Evolutionary conservation across 495 filamentous ascomycete species (phyloP).

Genomic region (Penicillium verhagenii): DNA sequence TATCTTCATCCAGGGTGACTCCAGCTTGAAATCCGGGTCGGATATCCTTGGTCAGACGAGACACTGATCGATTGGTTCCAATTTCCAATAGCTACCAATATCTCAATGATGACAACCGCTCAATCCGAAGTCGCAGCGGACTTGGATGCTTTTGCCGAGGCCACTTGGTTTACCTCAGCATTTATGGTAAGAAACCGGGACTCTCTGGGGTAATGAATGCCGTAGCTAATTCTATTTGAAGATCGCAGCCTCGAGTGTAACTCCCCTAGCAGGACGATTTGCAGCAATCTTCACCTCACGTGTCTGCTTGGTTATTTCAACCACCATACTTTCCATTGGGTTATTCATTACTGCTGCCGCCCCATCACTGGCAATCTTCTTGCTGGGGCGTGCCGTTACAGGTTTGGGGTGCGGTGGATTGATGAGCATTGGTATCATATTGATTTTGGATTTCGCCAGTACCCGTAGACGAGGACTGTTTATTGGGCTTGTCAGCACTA

Average conservation of each 20-base stretch:
- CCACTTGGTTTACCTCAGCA: slow-evolving; percentile 73
- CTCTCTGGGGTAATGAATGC: not conserved
- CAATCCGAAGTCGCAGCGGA: slow-evolving; percentile 71
- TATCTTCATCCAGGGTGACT: slow-evolving; percentile 28
- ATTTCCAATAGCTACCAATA: slow-evolving; percentile 58
- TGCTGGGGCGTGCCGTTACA: slow-evolving; percentile 61
- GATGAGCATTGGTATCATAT: slow-evolving; percentile 64
- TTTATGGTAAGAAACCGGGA: slow-evolving; percentile 50
- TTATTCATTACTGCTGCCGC: slow-evolving; percentile 62
- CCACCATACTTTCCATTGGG: slow-evolving; percentile 58
- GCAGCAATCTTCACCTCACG: slow-evolving; percentile 67
- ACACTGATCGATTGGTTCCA: not conserved
- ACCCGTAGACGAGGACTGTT: slow-evolving; percentile 64
- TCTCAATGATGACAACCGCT: slow-evolving; percentile 73
- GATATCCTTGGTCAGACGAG: not conserved
- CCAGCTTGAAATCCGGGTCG: not conserved
- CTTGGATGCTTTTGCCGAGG: slow-evolving; percentile 65
- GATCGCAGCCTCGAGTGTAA: slow-evolving; percentile 66
- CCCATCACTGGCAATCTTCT: slow-evolving; percentile 54
- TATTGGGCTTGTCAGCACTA: slow-evolving; percentile 64
- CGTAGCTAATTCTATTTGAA: slow-evolving; percentile 23
- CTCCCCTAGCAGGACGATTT: slow-evolving; percentile 65
- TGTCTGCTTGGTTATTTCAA: slow-evolving; percentile 54
- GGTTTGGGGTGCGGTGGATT: slow-evolving; percentile 67
- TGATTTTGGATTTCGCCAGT: slow-evolving; percentile 65